Percentiles rank a stretch among this genome's conserved stretches.
Evolutionary conservation across 805 yeast species (phyloP).

Genomic region (Ogataea trehaloabstinens): DNA sequence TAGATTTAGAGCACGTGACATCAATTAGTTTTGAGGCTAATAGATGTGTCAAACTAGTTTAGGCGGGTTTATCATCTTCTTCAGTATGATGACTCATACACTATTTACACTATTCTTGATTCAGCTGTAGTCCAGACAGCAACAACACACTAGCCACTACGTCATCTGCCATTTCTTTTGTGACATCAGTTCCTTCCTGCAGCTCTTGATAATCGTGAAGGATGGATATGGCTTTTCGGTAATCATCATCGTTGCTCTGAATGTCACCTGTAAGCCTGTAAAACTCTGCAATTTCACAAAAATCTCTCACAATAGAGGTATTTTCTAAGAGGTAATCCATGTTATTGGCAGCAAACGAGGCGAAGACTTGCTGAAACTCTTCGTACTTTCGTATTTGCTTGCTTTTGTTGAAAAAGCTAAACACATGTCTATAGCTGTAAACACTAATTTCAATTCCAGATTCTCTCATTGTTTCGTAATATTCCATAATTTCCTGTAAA

Average conservation of each 20-base stretch:
- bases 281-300: slow-evolving; percentile 10
- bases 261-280: slow-evolving; percentile 10
- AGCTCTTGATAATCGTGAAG: slow-evolving; percentile 12
- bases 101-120: background rate
- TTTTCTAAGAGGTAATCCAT: slow-evolving; percentile 8
- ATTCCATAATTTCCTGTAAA: slow-evolving; percentile 11
- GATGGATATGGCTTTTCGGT: slow-evolving; percentile 7
- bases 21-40: too few relatives aligned
- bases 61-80: too few relatives aligned
- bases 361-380: slow-evolving; percentile 12
- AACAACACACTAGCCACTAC: slow-evolving; percentile 8
- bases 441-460: slow-evolving; percentile 5
- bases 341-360: slow-evolving; percentile 7
- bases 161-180: slow-evolving; percentile 2
- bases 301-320: slow-evolving; percentile 8
- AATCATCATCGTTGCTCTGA: slow-evolving; percentile 10
- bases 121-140: slow-evolving; percentile 4
- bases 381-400: slow-evolving; percentile 8
- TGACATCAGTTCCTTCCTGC: slow-evolving; percentile 4
- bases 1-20: too few relatives aligned
- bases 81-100: too few relatives aligned
- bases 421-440: slow-evolving; percentile 5
- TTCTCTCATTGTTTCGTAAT: slow-evolving; percentile 6
- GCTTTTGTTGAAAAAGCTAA: slow-evolving; percentile 6
- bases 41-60: too few relatives aligned